Evolutionary conservation across 2,329 filamentous ascomycete species (phyloP).

Genomic region (Hypomyces perniciosus): DNA sequence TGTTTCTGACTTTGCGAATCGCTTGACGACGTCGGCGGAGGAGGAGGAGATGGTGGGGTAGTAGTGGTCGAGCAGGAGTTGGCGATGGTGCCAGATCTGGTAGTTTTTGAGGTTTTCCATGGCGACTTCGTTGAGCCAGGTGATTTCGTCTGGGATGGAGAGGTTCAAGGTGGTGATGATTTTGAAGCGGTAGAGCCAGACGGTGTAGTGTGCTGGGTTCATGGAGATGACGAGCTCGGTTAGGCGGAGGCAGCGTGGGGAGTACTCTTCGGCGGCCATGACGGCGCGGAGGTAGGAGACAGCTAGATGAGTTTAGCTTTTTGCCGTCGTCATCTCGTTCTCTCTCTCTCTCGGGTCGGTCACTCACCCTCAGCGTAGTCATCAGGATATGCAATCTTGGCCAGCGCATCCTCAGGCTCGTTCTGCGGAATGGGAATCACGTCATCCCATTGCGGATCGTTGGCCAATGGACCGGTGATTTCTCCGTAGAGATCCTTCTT

Average conservation of each 20-base stretch:
- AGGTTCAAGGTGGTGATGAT: conserved; percentile 63
- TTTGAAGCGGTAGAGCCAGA: conserved; percentile 91
- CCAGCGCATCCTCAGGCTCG: conserved; percentile 78
- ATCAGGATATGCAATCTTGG: conserved; percentile 85
- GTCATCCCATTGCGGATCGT: conserved; percentile 76
- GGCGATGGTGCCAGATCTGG: conserved; percentile 85
- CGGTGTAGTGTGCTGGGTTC: conserved; percentile 97
- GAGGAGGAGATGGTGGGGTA: conserved; percentile 44
- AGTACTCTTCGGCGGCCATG: conserved; percentile 84
- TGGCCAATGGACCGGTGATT: conserved; percentile 39
- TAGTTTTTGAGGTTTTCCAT: conserved; percentile 92
- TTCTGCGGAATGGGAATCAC: conserved; percentile 75
- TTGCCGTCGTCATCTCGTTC: background rate
- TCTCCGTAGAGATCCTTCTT: conserved; percentile 48
- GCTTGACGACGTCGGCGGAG: conserved; percentile 49
- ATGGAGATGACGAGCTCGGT: conserved; percentile 86
- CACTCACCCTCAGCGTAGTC: conserved; percentile 73
- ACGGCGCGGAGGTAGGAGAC: conserved; percentile 90
- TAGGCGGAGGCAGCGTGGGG: conserved; percentile 68
- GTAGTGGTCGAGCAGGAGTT: conserved; percentile 57
- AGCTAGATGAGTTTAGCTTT: conserved; percentile 39
- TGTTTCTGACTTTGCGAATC: conserved; percentile 59
- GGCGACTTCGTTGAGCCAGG: conserved; percentile 81
- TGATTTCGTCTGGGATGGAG: conserved; percentile 64
- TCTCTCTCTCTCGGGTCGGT: background rate